Evolutionary conservation across 2,329 filamentous ascomycete species (phyloP), one percentile per base, ranked within the genome.

Genomic region (Ambrosiella cleistominuta): DNA sequence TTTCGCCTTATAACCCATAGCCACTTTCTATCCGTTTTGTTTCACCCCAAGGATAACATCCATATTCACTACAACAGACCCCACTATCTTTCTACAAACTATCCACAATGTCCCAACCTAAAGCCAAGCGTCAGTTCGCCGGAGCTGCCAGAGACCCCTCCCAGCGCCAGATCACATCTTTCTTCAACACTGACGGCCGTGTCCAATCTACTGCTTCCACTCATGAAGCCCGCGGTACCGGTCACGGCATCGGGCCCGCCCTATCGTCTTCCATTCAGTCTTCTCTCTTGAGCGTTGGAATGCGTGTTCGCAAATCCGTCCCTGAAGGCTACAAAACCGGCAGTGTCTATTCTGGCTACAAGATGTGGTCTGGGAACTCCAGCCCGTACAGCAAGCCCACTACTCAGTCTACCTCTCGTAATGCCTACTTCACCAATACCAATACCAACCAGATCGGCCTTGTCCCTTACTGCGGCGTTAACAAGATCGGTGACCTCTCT

Each of bases 301-400:
- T 96, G 89, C 84, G 91, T 27, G 79, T 97, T 55, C 85, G 91
- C 67, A 97, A 97, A 72, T 86, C 86, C 9, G 86, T 97, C 7
- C 85, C 88, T 0, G 90, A 96, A 68, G 91, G 91, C 61, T 96
- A 96, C 77, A 94, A 95, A 73, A 95, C 87, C 12, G 50, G 57
- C 42, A 57, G 15, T 15, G 17, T 12, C 7, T 55, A 56, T 15
- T 19, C 53, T 35, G 49, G 6, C 17, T 51, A 38, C 12, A 56
- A 60, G 39, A 40, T 56, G 13, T 53, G 54, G 39, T 36, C 57
- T 27, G 27, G 50, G 15, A 36, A 71, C 66, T 70, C 68, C 61
- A 73, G 4, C 2, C 4, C 71, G 63, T 54, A 81, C 80, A 66
- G 9, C 5, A 58, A 49, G 17, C 42, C 57, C 15, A 37, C 57